These are phyloP conservation scores for Starmerella riodocensis DNA, from an alignment of 805 yeast genomes.

Conservation along the genomic window DNA sequence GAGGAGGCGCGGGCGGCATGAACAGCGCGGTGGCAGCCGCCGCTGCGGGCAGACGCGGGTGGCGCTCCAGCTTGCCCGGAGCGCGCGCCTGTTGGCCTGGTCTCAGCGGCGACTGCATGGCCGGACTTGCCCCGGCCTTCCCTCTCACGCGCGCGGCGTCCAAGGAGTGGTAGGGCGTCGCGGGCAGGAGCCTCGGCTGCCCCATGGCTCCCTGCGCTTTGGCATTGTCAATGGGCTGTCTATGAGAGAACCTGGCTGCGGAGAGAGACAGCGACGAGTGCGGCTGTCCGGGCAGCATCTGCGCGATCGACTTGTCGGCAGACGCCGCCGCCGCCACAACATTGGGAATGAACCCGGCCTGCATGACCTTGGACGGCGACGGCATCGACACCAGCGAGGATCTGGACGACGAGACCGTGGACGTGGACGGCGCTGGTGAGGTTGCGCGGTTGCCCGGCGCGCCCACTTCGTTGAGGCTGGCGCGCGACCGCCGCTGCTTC, in stretches of 20 bases:
- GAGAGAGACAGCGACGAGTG: no score
- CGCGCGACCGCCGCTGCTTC: constrained; percentile 10
- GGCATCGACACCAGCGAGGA: constrained; percentile 1
- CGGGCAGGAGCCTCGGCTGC: background rate
- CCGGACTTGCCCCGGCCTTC: constrained; percentile 15
- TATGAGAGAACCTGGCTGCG: no score
- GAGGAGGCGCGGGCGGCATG: constrained; percentile 7
- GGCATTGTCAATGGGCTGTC: no score
- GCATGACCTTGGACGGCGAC: no score
- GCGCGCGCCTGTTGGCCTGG: constrained; percentile 2
- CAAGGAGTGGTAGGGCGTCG: background rate
- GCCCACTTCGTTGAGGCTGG: constrained; percentile 2
- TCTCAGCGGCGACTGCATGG: constrained; percentile 15
- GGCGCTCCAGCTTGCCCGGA: background rate
- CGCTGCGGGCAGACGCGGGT: constrained; percentile 14
- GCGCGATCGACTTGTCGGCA: no score
- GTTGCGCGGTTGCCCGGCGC: background rate
- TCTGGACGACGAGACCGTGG: constrained; percentile 1
- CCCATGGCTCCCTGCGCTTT: no score
- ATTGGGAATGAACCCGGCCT: no score
- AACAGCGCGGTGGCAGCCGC: constrained; percentile 19
- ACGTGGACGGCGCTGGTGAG: background rate
- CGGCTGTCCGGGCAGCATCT: no score
- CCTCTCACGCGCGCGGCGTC: constrained; percentile 3
- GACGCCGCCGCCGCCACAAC: no score